These are phyloP conservation scores for Plasmodium sp. DNA, from an alignment of 169 alveolate genomes.

Conservation along the genomic window DNA sequence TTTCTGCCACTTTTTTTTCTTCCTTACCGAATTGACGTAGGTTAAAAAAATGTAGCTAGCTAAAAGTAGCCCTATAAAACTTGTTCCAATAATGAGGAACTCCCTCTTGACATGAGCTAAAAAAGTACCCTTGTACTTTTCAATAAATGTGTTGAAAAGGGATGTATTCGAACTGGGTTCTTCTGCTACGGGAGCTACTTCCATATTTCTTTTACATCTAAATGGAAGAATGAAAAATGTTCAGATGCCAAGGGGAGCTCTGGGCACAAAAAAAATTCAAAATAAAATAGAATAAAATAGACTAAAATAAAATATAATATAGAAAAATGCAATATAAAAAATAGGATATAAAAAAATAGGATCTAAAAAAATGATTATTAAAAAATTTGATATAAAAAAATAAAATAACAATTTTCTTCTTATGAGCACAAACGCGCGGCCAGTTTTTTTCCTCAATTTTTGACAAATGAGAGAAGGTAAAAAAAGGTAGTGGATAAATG, in stretches of 20 bases:
- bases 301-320: too few relatives aligned
- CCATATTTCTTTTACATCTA: neutral
- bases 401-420: neutral
- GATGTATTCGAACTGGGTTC: neutral
- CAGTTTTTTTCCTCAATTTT: neutral
- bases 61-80: neutral
- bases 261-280: neutral
- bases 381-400: too few relatives aligned
- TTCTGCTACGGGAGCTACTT: neutral
- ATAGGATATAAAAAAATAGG: too few relatives aligned
- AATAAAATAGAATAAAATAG: too few relatives aligned
- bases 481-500: neutral
- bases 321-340: too few relatives aligned
- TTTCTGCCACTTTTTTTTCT: neutral
- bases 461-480: neutral
- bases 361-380: too few relatives aligned
- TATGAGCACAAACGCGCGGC: neutral
- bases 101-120: neutral
- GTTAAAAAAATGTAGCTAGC: neutral
- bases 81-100: neutral
- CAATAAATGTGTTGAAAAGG: neutral
- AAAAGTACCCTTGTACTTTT: neutral
- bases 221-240: neutral
- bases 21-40: neutral
- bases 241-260: neutral